A percentile compares a stretch with the other conserved stretches of the same genome.
Evolutionary conservation across 371 early-diverging fungal species (phyloP).

Genomic region (Mucor lusitanicus): DNA sequence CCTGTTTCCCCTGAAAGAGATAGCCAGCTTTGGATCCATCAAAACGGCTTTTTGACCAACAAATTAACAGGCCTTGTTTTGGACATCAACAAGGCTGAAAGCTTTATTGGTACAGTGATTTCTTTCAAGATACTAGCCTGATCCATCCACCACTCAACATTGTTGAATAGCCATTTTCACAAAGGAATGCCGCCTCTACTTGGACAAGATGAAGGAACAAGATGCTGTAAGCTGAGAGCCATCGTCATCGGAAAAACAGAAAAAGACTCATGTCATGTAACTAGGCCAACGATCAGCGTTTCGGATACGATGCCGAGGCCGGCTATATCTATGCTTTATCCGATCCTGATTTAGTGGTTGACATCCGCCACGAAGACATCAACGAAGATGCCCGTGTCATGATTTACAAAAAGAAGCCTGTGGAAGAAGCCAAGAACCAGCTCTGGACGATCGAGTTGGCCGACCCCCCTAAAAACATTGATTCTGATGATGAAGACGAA

Average conservation of each 20-base stretch:
- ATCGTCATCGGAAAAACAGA: neutral
- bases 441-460: conserved; percentile 28
- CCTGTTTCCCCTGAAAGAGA: conserved; percentile 39
- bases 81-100: conserved; percentile 39
- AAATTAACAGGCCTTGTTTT: conserved; percentile 38
- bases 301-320: conserved; percentile 28
- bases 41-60: conserved; percentile 48
- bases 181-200: conserved; percentile 34
- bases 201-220: conserved; percentile 44
- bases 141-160: neutral
- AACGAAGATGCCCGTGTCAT: conserved; percentile 28
- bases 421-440: conserved; percentile 27
- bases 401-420: conserved; percentile 24
- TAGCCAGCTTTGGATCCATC: conserved; percentile 47
- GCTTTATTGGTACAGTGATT: conserved; percentile 32
- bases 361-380: conserved; percentile 27
- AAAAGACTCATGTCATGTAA: neutral
- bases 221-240: conserved; percentile 29
- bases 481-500: conserved; percentile 34
- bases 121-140: neutral
- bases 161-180: conserved; percentile 38
- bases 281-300: conserved; percentile 33
- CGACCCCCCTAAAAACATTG: conserved; percentile 28
- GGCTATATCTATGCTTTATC: conserved; percentile 32
- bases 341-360: conserved; percentile 24